These are phyloP conservation scores for Amborella trichopoda DNA, from an alignment of 164 flowering plant species.

Conservation along the genomic window DNA sequence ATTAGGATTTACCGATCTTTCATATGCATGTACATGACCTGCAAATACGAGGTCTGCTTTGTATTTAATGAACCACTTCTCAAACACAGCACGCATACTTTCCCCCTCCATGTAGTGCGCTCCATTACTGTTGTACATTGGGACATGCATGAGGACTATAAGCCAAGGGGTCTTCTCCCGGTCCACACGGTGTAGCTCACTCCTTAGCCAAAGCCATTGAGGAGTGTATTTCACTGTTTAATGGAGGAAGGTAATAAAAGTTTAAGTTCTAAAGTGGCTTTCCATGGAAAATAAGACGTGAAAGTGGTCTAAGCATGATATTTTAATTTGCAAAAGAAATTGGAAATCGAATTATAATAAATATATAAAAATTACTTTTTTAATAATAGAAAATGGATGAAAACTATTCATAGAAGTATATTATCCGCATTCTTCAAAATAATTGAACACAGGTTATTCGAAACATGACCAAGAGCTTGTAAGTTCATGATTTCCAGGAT, in stretches of 20 bases:
- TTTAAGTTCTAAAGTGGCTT: too few species aligned
- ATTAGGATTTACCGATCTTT: slow-evolving; percentile 66
- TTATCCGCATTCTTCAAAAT: too few species aligned
- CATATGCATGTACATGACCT: slow-evolving; percentile 98
- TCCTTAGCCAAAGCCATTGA: slow-evolving; percentile 61
- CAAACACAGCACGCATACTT: slow-evolving; percentile 70
- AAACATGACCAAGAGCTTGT: too few species aligned
- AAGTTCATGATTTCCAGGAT: too few species aligned
- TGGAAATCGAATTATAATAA: too few species aligned
- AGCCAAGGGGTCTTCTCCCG: slow-evolving; percentile 96
- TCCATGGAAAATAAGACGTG: neutral
- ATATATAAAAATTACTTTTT: too few species aligned
- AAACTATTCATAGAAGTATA: too few species aligned
- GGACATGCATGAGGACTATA: slow-evolving; percentile 86
- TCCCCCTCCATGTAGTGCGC: slow-evolving; percentile 97
- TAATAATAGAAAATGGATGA: too few species aligned
- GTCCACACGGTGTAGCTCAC: slow-evolving; percentile 60
- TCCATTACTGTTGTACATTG: slow-evolving; percentile 73
- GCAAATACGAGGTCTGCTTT: slow-evolving; percentile 86
- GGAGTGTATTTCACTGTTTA: slow-evolving; percentile 82
- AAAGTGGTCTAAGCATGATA: too few species aligned
- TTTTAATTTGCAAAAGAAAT: too few species aligned
- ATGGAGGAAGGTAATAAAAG: too few species aligned
- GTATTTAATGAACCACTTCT: slow-evolving; percentile 56
- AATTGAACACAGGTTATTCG: too few species aligned